phyloP scores from a whole-genome alignment of 768 basidiomycete genomes.

The Psilocybe sp. region DNA sequence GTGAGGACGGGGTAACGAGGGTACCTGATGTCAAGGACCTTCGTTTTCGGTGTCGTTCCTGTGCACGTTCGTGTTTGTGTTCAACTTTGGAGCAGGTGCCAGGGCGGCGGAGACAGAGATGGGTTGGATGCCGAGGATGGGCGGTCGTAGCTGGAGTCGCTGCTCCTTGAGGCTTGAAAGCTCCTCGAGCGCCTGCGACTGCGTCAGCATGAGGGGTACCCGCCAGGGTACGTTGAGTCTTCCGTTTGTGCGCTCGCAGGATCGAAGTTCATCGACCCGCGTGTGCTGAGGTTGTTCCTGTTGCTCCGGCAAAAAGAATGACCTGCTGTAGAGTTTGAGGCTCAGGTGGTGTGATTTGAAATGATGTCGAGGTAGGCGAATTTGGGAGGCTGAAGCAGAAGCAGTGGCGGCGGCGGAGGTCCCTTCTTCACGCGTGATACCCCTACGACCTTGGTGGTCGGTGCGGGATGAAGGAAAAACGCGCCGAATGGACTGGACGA shows the following conservation, averaged over 20 bases:
- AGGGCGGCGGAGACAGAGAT: conserved; percentile 55
- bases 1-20: too few species aligned
- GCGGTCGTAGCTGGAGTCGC: conserved; percentile 32
- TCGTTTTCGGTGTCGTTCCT: too few species aligned
- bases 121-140: conserved; percentile 66
- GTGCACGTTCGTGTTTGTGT: too few species aligned
- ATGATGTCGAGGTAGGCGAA: conserved; percentile 12
- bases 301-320: conserved; percentile 16
- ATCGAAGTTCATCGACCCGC: conserved; percentile 8
- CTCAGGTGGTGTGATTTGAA: conserved; percentile 16
- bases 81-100: too few species aligned
- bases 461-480: conserved; percentile 17
- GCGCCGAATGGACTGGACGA: conserved; percentile 9
- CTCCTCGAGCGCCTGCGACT: conserved; percentile 9
- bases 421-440: conserved; percentile 1
- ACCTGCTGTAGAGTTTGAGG: conserved; percentile 12
- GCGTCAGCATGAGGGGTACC: conserved; percentile 9
- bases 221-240: background rate
- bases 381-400: conserved; percentile 9
- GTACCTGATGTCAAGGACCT: too few species aligned
- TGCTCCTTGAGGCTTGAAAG: conserved; percentile 22
- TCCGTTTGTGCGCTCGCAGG: background rate
- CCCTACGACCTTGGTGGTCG: conserved; percentile 9
- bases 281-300: conserved; percentile 17
- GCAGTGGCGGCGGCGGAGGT: conserved; percentile 6